Evolutionary conservation across 495 filamentous ascomycete genomes (phyloP), one percentile per base, ranked within the genome.

Genomic region (Neurospora sp.): DNA sequence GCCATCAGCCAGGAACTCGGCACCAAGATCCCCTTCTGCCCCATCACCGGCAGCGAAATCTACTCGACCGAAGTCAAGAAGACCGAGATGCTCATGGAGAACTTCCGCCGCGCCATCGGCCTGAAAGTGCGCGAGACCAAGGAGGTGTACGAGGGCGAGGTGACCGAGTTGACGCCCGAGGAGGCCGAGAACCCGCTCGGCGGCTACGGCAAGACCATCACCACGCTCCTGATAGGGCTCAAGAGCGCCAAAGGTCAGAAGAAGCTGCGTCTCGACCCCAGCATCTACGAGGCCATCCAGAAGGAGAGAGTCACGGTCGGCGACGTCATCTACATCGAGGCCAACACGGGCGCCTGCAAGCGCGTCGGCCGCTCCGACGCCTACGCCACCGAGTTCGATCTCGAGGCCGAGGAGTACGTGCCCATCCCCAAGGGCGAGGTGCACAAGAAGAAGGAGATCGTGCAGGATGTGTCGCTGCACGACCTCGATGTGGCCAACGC

Each of bases 391-490:
- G 96, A 99, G 78, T 99, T 98, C 81, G 96, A 99, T 84, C 89
- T 98, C 22, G 96, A 98, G 85, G 96, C 96, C 0, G 96, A 98
- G 79, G 96, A 99, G 81, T 98, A 98, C 81, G 96, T 98, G 69
- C 96, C 96, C 5, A 96, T 99, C 73, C 96, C 96, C 22, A 98
- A 99, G 83, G 96, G 96, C 53, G 96, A 99, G 77, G 96, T 99
- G 46, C 96, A 98, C 84, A 99, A 98, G 87, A 97, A 98, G 88
- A 99, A 99, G 85, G 96, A 99, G 84, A 95, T 98, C 72, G 96
- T 99, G n/a, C 96, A 99, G 80, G 96, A 98, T 79, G 96, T 99
- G 72, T 97, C 94, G 40, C 86, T 99, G 72, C 96, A 99, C 78
- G 96, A 99, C 76, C 84, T 99, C 68, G 96, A 99, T 79, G 93